Base-by-base conservation (phyloP, 2,329 filamentous ascomycete species). In the Microascus cirrosus region DNA sequence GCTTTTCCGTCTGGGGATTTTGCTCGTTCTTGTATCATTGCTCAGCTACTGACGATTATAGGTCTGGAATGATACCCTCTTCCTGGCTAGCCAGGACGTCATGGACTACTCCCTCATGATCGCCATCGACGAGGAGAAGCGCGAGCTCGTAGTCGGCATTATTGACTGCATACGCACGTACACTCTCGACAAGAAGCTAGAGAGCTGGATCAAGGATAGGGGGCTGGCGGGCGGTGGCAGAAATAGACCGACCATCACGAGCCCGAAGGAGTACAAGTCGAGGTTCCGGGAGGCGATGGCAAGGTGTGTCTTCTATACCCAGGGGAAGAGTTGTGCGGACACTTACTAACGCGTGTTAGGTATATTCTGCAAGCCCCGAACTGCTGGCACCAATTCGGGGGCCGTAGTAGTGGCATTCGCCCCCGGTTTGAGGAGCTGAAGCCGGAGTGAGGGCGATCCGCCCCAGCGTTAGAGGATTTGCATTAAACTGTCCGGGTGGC, bases 21-120 rank as follows among this genome's bases (percentile, higher is more conserved):
- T 22, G 3, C 12, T n/a, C 50, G 20, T 4, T 22, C 20, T 13
- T n/a, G 12, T 52, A 4, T 12, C 45, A 24, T 50, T n/a, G 45
- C 24, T 24, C 22, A 24, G 7, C 20, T n/a, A 12, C 51, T 53
- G 32, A 53, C 51, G 18, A 53, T 15, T 32, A 42, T 15, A 66
- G 65, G 65, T 99, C 2, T 97, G 91, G 85, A 99, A 99, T 68
- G 95, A 99, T 69, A 99, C 95, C 1, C 77, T 99, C 32, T 99
- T 97, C 74, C 75, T 99, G 56, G 91, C 89, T 54, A 85, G 91
- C 45, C 93, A 97, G 68, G 94, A 97, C 65, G 94, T 99, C 58
- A 99, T 99, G 94, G 94, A 99, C 73, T 99, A 99, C 74, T 94
- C 88, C 25, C 81, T 99, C 52, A 99, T 99, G 94, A 92, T 96